Evolutionary conservation across 129 eudicot genomes (phyloP).

Genomic region (Rutidosis leptorrhynchoides): DNA sequence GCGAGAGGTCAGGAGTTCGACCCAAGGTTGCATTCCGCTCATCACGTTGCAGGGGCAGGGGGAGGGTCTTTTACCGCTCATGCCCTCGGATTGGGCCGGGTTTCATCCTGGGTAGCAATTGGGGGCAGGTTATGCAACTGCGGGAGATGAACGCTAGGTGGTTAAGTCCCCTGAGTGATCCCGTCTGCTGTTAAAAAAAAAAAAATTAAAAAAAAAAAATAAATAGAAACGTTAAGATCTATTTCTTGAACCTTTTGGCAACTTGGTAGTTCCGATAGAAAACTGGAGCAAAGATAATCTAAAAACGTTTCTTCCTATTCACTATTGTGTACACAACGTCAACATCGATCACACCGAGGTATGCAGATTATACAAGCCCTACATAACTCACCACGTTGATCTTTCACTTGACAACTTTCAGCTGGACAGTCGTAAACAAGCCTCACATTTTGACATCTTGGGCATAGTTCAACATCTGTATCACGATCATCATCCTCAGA

Average conservation of each 20-base stretch:
- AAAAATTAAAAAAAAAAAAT: too few relatives aligned
- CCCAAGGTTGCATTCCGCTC: too few relatives aligned
- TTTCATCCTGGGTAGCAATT: too few relatives aligned
- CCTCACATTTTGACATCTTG: slow-evolving; percentile 64
- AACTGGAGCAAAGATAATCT: slow-evolving; percentile 56
- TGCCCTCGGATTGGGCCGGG: too few relatives aligned
- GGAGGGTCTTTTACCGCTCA: too few relatives aligned
- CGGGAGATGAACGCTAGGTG: too few relatives aligned
- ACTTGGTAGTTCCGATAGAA: slow-evolving; percentile 36
- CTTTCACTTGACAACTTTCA: slow-evolving; percentile 54
- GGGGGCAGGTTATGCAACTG: too few relatives aligned
- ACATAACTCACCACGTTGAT: slow-evolving; percentile 36
- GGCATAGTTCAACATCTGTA: slow-evolving; percentile 74
- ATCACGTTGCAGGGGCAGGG: too few relatives aligned
- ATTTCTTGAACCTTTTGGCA: slow-evolving; percentile 31
- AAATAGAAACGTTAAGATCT: too few relatives aligned
- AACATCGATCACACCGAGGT: slow-evolving; percentile 67
- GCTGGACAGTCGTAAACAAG: slow-evolving; percentile 84
- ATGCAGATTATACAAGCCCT: slow-evolving; percentile 86
- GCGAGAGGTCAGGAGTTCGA: too few relatives aligned
- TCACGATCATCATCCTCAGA: slow-evolving; percentile 76
- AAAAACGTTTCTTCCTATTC: slow-evolving; percentile 73
- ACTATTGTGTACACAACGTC: slow-evolving; percentile 53
- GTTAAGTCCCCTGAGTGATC: too few relatives aligned
- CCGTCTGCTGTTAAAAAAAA: too few relatives aligned